Evolutionary conservation across 305 asterid genomes (phyloP), one percentile per base, ranked within the genome.

Genomic region (Solanum chacoense): DNA sequence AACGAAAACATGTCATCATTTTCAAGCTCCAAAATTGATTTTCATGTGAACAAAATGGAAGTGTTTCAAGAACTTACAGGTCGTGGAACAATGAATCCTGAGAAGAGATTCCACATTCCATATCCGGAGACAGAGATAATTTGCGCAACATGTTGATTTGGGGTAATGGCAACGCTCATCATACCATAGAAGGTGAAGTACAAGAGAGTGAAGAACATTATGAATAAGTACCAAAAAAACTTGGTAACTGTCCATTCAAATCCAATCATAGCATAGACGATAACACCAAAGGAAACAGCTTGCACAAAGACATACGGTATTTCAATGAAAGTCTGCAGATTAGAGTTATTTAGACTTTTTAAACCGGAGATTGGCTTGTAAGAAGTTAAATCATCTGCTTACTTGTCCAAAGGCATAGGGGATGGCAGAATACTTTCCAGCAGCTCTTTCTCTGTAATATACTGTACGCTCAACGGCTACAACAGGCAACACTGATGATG

Each of bases 31-130:
- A 37, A 37, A 85, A 38, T 24, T 72, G 69, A 85, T 85, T 18
- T 28, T 85, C 79, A 63, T 67, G 80, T 34, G 9, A 24, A 8
- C 4, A 86, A 11, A 36, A 72, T 40, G 28, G 7, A 28, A 55
- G n/a, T 12, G 69, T 14, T 32, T 74, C 9, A 42, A 42, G 14
- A 74, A 42, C 87, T 79, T 88, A 88, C 89, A 28, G 89, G 87
- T 36, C 89, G 87, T 26, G 89, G 89, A 55, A 88, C 7, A 22
- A 88, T 63, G 87, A 79, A 88, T 36, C 89, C 89, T 31, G 89
- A 88, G 77, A 88, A 88, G 24, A 88, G 72, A 78, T 88, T 88
- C 86, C 77, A 88, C 20, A 35, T 18, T 29, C 22, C 79, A 11
- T 59, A 36, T 65, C 67, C 83, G 31, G 71, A 88, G 86, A 38